A percentile compares a stretch with the other conserved stretches of the same genome.
These are phyloP conservation scores for Firmiana major DNA, from an alignment of 345 rosid genomes.

Conservation along the genomic window DNA sequence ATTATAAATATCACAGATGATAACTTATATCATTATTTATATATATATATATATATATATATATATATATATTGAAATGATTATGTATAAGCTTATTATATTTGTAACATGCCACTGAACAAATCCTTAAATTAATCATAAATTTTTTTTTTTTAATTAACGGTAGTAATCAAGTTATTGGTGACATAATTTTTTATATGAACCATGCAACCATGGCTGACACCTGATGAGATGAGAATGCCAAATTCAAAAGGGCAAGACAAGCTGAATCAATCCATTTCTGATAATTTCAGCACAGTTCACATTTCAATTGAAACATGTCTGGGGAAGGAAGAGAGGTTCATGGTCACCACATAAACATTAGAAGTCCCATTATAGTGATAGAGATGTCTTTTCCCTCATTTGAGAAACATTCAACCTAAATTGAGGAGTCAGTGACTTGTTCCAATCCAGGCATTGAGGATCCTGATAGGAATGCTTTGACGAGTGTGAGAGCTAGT, in stretches of 20 bases:
- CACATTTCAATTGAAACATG: background rate
- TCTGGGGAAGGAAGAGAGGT: background rate
- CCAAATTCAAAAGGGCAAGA: background rate
- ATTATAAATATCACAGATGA: too few relatives aligned
- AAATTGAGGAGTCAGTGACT: slow-evolving; percentile 30
- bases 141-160: too few relatives aligned
- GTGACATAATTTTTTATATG: too few relatives aligned
- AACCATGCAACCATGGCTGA: too few relatives aligned
- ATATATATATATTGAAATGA: background rate
- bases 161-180: too few relatives aligned
- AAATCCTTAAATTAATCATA: too few relatives aligned
- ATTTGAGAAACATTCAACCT: background rate
- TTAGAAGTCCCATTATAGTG: background rate
- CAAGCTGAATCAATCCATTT: background rate
- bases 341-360: background rate
- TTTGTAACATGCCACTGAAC: too few relatives aligned
- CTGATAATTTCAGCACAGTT: background rate
- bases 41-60: too few relatives aligned
- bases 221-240: background rate
- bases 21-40: too few relatives aligned
- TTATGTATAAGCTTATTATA: too few relatives aligned
- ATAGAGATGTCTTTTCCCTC: background rate
- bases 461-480: slow-evolving; percentile 67
- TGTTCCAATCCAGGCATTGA: slow-evolving; percentile 40
- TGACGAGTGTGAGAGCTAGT: slow-evolving; percentile 67